phyloP scores from a whole-genome alignment of 805 yeast genomes.

The Teunomyces kruisii region DNA sequence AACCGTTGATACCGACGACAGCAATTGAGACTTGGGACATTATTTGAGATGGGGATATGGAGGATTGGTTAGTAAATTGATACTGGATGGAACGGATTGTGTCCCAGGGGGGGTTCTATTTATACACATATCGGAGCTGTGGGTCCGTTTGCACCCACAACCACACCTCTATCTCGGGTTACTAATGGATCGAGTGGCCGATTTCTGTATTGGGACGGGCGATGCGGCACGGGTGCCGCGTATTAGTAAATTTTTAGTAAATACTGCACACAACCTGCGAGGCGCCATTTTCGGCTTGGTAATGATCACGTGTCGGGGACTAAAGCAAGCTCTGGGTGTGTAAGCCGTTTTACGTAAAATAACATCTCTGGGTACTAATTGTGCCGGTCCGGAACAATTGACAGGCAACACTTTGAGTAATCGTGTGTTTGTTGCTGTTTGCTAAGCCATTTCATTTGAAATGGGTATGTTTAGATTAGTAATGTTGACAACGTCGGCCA shows the following conservation, averaged over 20 bases:
- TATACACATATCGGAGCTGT: neutral
- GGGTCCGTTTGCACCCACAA: neutral
- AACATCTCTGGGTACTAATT: too few species aligned
- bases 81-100: neutral
- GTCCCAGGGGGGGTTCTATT: neutral
- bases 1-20: constrained; percentile 53
- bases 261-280: neutral
- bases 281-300: too few species aligned
- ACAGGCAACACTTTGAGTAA: too few species aligned
- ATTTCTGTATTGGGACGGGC: neutral
- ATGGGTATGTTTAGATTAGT: too few species aligned
- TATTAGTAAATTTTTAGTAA: constrained; percentile 6
- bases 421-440: too few species aligned
- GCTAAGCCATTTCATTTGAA: too few species aligned
- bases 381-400: too few species aligned
- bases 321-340: too few species aligned
- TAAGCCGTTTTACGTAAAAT: too few species aligned
- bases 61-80: neutral
- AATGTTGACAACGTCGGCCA: too few species aligned
- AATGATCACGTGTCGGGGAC: too few species aligned
- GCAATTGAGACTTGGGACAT: constrained; percentile 41
- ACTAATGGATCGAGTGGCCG: neutral
- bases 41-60: neutral
- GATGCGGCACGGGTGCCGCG: neutral
- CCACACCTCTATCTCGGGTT: neutral